phyloP scores from a whole-genome alignment of 352 stramenopile genomes.

The Aphanomyces astaci region DNA sequence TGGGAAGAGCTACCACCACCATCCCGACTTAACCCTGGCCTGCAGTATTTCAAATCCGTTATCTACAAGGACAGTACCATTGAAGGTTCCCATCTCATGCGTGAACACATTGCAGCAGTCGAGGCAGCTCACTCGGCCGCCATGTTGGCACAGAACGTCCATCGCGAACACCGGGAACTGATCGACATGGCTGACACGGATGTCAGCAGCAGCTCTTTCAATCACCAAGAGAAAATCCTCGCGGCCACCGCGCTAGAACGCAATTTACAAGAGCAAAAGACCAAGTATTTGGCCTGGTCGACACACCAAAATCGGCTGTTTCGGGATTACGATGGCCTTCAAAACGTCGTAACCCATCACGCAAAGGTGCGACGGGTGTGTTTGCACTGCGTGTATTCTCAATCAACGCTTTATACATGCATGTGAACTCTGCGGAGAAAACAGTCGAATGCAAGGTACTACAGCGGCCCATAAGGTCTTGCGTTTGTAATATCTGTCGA shows the following conservation, averaged over 20 bases:
- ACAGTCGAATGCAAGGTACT: slow-evolving; percentile 3
- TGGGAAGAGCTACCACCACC: neutral
- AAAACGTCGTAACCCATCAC: no score
- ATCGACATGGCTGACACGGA: neutral
- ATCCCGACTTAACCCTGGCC: neutral
- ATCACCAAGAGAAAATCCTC: neutral
- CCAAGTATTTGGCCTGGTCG: neutral
- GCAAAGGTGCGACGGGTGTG: neutral
- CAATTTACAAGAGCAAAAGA: neutral
- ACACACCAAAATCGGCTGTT: neutral
- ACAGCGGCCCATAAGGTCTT: neutral
- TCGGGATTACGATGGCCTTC: neutral
- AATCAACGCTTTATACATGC: neutral
- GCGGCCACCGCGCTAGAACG: neutral
- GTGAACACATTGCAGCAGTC: neutral
- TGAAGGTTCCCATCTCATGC: neutral
- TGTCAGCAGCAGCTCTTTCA: neutral
- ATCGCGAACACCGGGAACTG: neutral
- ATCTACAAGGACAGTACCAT: neutral
- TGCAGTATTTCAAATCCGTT: slow-evolving; percentile 19
- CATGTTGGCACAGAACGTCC: no score
- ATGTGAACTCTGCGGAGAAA: slow-evolving; percentile 10
- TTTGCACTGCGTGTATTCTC: neutral
- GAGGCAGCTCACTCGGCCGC: neutral
- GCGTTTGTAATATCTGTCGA: neutral